Evolutionary conservation across 371 early-diverging fungal species (phyloP).

Genomic region (Apophysomyces elegans): DNA sequence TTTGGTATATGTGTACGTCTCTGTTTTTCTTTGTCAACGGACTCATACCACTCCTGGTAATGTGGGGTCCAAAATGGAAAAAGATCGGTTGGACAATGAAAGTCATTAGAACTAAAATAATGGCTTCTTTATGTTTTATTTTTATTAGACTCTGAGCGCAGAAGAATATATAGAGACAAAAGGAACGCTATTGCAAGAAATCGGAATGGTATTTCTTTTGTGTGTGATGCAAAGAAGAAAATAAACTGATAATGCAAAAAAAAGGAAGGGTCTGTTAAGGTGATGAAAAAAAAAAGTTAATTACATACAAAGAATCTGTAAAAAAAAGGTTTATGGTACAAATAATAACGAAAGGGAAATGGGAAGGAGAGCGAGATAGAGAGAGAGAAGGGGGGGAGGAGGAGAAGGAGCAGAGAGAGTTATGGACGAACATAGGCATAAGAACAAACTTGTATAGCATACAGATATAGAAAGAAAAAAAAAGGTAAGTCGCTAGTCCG

Average conservation of each 20-base stretch:
- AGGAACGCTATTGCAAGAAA: not conserved
- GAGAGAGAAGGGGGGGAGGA: conserved; percentile 2
- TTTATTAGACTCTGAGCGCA: not conserved
- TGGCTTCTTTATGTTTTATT: not conserved
- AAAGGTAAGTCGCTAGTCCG: not conserved
- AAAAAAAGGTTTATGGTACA: conserved; percentile 16
- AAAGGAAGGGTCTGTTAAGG: conserved; percentile 1
- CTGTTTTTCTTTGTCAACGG: too few species aligned
- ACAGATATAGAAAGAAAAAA: not conserved
- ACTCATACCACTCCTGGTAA: too few species aligned
- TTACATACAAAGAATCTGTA: conserved; percentile 8
- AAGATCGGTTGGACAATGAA: not conserved
- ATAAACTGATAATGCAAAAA: conserved; percentile 4
- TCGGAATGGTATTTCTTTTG: conserved; percentile 8
- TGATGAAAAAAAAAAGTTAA: not conserved
- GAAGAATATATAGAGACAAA: conserved; percentile 5
- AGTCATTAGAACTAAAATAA: too few species aligned
- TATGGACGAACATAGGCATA: not conserved
- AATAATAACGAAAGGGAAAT: conserved; percentile 14
- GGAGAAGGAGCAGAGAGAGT: not conserved
- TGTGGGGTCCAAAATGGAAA: not conserved
- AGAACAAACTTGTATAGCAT: conserved; percentile 13
- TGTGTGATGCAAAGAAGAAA: conserved; percentile 10
- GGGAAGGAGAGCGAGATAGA: conserved; percentile 10
- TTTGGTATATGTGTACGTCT: too few species aligned